Evolutionary conservation across 164 flowering plant genomes (phyloP).

Genomic region (Magnolia changhungtana): DNA sequence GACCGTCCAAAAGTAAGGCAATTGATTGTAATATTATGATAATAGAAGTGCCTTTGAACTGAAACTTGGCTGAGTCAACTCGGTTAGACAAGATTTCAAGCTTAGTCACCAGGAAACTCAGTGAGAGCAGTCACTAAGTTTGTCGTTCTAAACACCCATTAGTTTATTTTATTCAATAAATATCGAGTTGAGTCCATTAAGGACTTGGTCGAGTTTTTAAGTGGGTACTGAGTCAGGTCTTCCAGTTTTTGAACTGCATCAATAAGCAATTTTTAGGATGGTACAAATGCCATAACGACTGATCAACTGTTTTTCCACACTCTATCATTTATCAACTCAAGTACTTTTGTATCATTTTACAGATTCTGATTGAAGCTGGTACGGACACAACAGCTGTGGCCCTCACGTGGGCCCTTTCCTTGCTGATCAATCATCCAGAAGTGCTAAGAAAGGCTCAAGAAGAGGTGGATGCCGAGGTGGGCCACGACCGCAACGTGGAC

Average conservation of each 20-base stretch:
- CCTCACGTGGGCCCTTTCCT: slow-evolving; percentile 46
- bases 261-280: too few relatives aligned
- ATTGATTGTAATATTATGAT: too few relatives aligned
- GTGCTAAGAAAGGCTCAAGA: slow-evolving; percentile 24
- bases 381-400: slow-evolving; percentile 38
- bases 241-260: background rate
- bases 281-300: slow-evolving; percentile 4
- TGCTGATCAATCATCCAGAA: slow-evolving; percentile 37
- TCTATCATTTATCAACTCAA: too few relatives aligned
- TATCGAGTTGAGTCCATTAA: too few relatives aligned
- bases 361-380: slow-evolving; percentile 45
- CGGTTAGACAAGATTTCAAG: too few relatives aligned
- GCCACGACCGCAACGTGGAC: slow-evolving; percentile 26
- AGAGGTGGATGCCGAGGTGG: slow-evolving; percentile 36
- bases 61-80: too few relatives aligned
- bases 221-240: background rate
- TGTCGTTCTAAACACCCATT: too few relatives aligned
- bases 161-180: too few relatives aligned
- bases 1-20: background rate
- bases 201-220: background rate
- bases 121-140: too few relatives aligned
- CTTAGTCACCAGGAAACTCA: too few relatives aligned
- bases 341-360: background rate
- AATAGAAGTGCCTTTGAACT: too few relatives aligned
- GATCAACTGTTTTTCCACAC: too few relatives aligned